Evolutionary conservation across 306 rosid species (phyloP), one percentile per base, ranked within the genome.

Genomic region (Lathyrus sativus): DNA sequence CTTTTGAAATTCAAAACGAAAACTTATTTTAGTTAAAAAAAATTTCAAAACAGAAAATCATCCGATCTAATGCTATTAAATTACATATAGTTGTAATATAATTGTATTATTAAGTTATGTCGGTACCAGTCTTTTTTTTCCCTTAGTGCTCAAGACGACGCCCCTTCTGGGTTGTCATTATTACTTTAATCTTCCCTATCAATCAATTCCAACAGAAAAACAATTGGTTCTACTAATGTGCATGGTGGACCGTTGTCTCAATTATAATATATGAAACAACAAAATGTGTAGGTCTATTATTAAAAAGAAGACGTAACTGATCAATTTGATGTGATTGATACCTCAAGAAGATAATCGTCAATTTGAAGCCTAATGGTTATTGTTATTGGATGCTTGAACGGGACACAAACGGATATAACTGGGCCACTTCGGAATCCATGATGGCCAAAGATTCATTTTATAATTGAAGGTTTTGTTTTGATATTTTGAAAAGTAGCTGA

Each of bases 341-440:
- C 86, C 95, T 83, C 9, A 11, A 62, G 10, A 39, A 89, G 67
- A 67, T 56, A 92, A 70, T 82, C 80, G 79, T 92, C 95, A 31
- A 82, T 80, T 67, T 88, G 82, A 38, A 89, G 88, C 44, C 8
- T 2, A 28, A 55, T 17, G 10, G 18, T 12, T 28, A 15, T 55
- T 28, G 35, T n/a, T n/a, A n/a, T n/a, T n/a, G n/a, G n/a, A n/a
- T n/a, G n/a, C n/a, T n/a, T n/a, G n/a, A n/a, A n/a, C n/a, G n/a
- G n/a, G n/a, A n/a, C n/a, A n/a, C n/a, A n/a, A n/a, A n/a, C n/a
- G n/a, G n/a, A n/a, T n/a, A n/a, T n/a, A n/a, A n/a, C n/a, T n/a
- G n/a, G n/a, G n/a, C n/a, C n/a, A n/a, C n/a, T n/a, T n/a, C n/a
- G n/a, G n/a, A n/a, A n/a, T n/a, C 18, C 51, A 50, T 50, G 56